phyloP scores from a whole-genome alignment of 148 eudicot genomes.

The Rhododendron molle region DNA sequence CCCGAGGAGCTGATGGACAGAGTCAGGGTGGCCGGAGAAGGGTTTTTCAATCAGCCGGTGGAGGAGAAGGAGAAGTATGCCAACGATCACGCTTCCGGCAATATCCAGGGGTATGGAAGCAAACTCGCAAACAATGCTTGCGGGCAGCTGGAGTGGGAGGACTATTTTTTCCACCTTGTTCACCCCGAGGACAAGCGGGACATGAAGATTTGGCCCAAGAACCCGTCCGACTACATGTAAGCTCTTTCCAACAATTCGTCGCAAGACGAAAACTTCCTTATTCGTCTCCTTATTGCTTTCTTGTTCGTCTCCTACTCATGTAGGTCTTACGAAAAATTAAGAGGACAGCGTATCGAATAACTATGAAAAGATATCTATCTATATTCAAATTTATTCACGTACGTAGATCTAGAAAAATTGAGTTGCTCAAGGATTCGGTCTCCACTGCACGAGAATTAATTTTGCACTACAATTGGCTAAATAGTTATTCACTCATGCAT shows the following conservation, averaged over 20 bases:
- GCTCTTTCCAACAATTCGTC: conserved; percentile 6
- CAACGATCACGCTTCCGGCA: conserved; percentile 72
- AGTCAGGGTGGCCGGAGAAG: conserved; percentile 61
- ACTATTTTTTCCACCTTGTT: conserved; percentile 77
- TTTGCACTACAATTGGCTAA: neutral
- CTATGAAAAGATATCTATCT: neutral
- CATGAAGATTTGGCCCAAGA: conserved; percentile 74
- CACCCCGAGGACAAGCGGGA: conserved; percentile 70
- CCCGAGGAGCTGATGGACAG: conserved; percentile 50
- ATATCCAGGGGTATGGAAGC: conserved; percentile 91
- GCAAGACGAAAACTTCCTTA: too few species aligned
- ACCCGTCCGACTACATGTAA: conserved; percentile 79
- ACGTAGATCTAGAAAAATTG: neutral
- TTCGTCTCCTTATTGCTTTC: too few species aligned
- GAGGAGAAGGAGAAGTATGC: conserved; percentile 94
- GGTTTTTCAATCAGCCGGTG: conserved; percentile 63
- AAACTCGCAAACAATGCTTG: conserved; percentile 81
- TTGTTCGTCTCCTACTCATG: too few species aligned
- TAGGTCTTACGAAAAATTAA: too few species aligned
- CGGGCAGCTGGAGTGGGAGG: conserved; percentile 89
- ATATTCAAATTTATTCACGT: neutral
- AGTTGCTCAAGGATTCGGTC: neutral
- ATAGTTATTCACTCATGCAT: neutral
- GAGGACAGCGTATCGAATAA: neutral
- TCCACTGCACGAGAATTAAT: neutral